Conservation (phyloP, 176 grass and related monocot species). For the Phoenix dactylifera region DNA sequence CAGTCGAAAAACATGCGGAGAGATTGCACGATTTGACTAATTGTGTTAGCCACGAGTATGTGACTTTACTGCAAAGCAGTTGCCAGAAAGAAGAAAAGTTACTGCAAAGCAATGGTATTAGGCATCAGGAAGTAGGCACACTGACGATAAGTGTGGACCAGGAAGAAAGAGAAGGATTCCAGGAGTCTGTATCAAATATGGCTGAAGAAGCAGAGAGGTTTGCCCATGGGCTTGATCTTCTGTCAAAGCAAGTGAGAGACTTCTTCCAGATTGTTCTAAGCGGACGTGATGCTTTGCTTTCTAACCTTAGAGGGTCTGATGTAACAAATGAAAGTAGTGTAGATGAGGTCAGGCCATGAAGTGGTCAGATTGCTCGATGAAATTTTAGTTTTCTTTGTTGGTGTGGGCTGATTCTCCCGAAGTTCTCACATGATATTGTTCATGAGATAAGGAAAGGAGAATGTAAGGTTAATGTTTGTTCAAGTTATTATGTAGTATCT, state of each 20-base stretch:
- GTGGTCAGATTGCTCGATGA: not conserved
- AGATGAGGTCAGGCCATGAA: conserved; percentile 23
- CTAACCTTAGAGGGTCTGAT: conserved; percentile 60
- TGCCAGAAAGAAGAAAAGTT: too few relatives aligned
- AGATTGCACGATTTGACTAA: conserved; percentile 32
- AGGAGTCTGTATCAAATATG: conserved; percentile 42
- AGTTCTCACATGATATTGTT: too few relatives aligned
- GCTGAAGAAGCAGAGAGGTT: conserved; percentile 24
- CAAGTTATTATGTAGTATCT: too few relatives aligned
- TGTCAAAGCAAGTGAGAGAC: conserved; percentile 48
- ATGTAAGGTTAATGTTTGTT: too few relatives aligned
- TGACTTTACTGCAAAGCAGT: conserved; percentile 11
- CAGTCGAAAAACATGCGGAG: conserved; percentile 37
- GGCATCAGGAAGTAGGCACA: conserved; percentile 13
- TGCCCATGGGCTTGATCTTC: conserved; percentile 34
- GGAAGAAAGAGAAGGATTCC: conserved; percentile 20
- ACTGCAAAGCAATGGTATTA: not conserved
- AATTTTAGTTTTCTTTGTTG: too few relatives aligned
- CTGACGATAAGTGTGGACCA: not conserved
- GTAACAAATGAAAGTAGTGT: conserved; percentile 12
- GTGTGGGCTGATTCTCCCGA: too few relatives aligned
- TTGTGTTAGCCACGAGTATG: conserved; percentile 18
- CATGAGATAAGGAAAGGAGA: too few relatives aligned
- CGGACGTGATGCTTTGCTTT: conserved; percentile 70
- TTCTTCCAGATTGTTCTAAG: conserved; percentile 80